A percentile compares a stretch with the other conserved stretches of the same genome.
phyloP scores from a whole-genome alignment of 139 green algal species.

The Chlorella sp. region DNA sequence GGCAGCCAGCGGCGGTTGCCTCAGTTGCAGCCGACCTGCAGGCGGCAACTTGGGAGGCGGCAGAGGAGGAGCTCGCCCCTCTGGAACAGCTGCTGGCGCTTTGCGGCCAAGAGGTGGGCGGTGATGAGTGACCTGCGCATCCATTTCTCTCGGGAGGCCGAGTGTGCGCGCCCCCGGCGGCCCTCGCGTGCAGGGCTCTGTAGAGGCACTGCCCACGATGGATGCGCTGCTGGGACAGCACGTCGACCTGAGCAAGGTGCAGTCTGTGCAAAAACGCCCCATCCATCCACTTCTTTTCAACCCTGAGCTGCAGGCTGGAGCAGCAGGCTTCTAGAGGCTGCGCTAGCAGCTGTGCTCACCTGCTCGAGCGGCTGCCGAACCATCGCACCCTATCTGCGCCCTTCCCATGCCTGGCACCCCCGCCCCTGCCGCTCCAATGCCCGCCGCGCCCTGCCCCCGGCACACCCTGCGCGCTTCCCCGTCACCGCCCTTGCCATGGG shows the following conservation, averaged over 20 bases:
- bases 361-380: not conserved
- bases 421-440: not conserved
- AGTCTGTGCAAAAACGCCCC: no score
- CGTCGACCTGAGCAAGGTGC: constrained; percentile 49
- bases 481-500: not conserved
- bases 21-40: not conserved
- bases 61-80: constrained; percentile 31
- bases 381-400: not conserved
- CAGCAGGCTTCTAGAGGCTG: no score
- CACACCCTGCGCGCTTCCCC: not conserved
- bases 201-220: constrained; percentile 56
- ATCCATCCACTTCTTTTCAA: no score
- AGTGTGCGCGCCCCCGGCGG: no score
- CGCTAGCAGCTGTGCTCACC: no score
- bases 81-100: constrained; percentile 72
- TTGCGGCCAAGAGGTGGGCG: constrained; percentile 64
- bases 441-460: not conserved
- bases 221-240: constrained; percentile 53
- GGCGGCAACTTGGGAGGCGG: not conserved
- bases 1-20: not conserved
- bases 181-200: no score
- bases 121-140: no score
- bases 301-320: no score
- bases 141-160: no score
- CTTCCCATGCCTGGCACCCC: not conserved